Conservation (phyloP, 2,329 filamentous ascomycete genomes). For the Aspergillus fischeri region DNA sequence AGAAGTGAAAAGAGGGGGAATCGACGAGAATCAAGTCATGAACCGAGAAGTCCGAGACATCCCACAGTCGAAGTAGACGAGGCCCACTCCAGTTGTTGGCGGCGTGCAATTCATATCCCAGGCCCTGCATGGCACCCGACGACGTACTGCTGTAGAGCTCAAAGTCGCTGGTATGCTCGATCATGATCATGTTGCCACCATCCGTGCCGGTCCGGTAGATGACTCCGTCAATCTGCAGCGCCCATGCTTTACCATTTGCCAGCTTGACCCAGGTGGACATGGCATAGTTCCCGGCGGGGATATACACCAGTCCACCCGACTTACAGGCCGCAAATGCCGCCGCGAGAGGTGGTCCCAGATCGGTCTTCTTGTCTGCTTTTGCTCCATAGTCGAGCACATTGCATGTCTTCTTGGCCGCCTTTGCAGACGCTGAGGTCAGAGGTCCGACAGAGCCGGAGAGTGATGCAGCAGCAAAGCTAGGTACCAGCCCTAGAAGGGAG, state of each 20-base stretch:
- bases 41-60: constrained; percentile 46
- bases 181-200: constrained; percentile 52
- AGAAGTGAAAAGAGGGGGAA: constrained; percentile 49
- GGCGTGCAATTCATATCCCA: constrained; percentile 48
- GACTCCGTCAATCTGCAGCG: constrained; percentile 51
- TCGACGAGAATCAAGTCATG: constrained; percentile 50
- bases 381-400: constrained; percentile 52
- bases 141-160: constrained; percentile 53
- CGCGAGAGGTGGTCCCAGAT: constrained; percentile 47
- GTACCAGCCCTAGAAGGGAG: constrained; percentile 19
- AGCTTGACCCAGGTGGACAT: constrained; percentile 49
- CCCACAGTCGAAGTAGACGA: constrained; percentile 44
- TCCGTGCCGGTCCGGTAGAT: constrained; percentile 50
- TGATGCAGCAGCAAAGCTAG: constrained; percentile 30
- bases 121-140: constrained; percentile 51
- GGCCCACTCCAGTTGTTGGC: constrained; percentile 40
- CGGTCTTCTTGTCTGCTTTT: constrained; percentile 48
- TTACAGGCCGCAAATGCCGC: constrained; percentile 51
- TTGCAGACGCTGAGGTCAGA: constrained; percentile 38
- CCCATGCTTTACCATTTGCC: constrained; percentile 45
- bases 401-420: constrained; percentile 48
- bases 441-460: constrained; percentile 45
- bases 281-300: constrained; percentile 49
- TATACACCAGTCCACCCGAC: constrained; percentile 47
- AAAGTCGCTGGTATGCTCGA: constrained; percentile 49